Conservation (phyloP, 2,329 filamentous ascomycete genomes). For the Aspergillus sp. region DNA sequence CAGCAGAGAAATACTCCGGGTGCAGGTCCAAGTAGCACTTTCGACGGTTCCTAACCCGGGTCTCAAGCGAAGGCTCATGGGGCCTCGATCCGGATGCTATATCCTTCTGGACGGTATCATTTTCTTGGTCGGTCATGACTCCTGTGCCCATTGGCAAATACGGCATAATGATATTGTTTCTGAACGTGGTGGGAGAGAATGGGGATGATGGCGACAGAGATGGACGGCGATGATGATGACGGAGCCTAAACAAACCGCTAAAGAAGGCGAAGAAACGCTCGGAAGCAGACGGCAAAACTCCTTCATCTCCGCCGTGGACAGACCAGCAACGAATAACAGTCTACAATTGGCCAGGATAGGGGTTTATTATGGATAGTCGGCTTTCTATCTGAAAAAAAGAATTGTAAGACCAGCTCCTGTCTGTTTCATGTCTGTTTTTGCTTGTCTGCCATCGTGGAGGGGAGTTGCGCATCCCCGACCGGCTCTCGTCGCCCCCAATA, state of each 20-base stretch:
- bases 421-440: constrained; percentile 6
- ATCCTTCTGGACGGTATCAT: background rate
- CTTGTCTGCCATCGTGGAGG: background rate
- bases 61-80: constrained; percentile 30
- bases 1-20: constrained; percentile 65
- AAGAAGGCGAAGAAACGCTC: constrained; percentile 5
- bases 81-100: constrained; percentile 2
- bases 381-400: constrained; percentile 7
- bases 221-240: background rate
- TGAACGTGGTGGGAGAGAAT: constrained; percentile 5
- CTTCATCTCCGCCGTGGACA: constrained; percentile 12
- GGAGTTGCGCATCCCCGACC: background rate
- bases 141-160: constrained; percentile 31
- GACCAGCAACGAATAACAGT: background rate
- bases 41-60: constrained; percentile 68
- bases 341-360: constrained; percentile 2
- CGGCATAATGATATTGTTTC: constrained; percentile 26
- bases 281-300: constrained; percentile 25
- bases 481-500: too few relatives aligned
- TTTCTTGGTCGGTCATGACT: constrained; percentile 11
- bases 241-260: background rate
- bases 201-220: constrained; percentile 7
- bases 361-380: constrained; percentile 6
- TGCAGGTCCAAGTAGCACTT: constrained; percentile 70
- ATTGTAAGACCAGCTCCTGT: constrained; percentile 10